Evolutionary conservation across 2,329 filamentous ascomycete species (phyloP).

Genomic region (Stagonosporopsis vannaccii): DNA sequence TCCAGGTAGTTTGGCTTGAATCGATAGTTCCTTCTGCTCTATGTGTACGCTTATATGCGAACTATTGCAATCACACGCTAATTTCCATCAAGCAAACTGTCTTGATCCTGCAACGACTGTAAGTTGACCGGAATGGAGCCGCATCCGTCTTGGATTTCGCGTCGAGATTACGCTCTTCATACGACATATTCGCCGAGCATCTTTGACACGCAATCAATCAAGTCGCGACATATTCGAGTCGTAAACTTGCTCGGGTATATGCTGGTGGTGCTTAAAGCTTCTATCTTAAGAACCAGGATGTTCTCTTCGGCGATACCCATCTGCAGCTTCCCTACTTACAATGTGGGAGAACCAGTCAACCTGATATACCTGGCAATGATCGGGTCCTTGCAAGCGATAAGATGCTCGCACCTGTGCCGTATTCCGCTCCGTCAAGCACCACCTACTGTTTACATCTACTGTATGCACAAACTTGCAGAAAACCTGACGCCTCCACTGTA

Average conservation of each 20-base stretch:
- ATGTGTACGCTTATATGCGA: constrained; percentile 5
- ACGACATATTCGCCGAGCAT: constrained; percentile 1
- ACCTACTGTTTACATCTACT: no score
- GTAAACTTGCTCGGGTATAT: constrained; percentile 8
- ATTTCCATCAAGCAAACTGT: constrained; percentile 22
- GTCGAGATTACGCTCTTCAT: constrained; percentile 8
- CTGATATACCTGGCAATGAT: not conserved
- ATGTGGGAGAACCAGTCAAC: constrained; percentile 8
- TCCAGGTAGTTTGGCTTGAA: constrained; percentile 20
- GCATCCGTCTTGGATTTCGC: constrained; percentile 3
- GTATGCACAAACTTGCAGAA: not conserved
- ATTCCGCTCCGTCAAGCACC: not conserved
- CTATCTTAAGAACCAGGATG: constrained; percentile 9
- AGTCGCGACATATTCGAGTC: constrained; percentile 16
- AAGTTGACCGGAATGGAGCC: constrained; percentile 9
- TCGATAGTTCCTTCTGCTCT: constrained; percentile 14
- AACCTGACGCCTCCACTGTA: not conserved
- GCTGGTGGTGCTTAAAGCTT: not conserved
- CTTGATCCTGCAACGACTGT: constrained; percentile 17
- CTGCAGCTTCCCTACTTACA: constrained; percentile 10
- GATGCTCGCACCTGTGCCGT: constrained; percentile 2
- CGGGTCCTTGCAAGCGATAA: constrained; percentile 11
- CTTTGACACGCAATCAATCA: constrained; percentile 11
- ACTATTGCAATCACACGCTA: constrained; percentile 30
- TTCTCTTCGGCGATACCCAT: constrained; percentile 1